Percentiles rank a stretch among this genome's conserved stretches.
phyloP scores from a whole-genome alignment of 768 basidiomycete genomes.

The Panellus pusillus region DNA sequence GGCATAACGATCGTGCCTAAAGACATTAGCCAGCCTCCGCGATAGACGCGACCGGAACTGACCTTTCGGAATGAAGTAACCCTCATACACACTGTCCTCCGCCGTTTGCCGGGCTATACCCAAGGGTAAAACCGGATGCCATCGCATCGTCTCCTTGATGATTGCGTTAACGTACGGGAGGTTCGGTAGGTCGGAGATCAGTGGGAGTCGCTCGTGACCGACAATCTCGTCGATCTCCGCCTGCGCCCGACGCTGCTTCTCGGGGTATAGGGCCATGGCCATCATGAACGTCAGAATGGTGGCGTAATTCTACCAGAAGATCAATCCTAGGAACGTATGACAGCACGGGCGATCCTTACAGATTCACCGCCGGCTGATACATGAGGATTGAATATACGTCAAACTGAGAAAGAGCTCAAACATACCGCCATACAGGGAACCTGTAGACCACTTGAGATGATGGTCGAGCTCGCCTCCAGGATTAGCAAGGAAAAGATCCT shows the following conservation, averaged over 20 bases:
- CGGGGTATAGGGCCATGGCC: constrained; percentile 31
- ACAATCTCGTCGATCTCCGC: constrained; percentile 28
- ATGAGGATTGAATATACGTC: too few species aligned
- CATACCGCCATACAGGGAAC: not conserved
- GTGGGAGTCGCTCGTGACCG: constrained; percentile 24
- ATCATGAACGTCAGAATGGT: constrained; percentile 28
- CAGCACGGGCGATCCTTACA: not conserved
- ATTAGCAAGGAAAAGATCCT: not conserved
- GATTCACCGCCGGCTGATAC: not conserved
- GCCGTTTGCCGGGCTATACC: too few species aligned
- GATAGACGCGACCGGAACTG: too few species aligned
- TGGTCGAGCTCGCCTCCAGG: too few species aligned
- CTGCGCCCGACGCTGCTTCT: constrained; percentile 28
- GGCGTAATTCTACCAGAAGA: constrained; percentile 27
- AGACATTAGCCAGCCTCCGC: too few species aligned
- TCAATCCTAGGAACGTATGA: too few species aligned
- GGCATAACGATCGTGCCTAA: too few species aligned
- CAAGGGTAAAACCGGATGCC: too few species aligned
- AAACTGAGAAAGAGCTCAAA: too few species aligned
- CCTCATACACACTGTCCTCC: too few species aligned
- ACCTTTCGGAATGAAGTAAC: too few species aligned
- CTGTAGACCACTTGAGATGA: not conserved
- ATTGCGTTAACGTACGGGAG: constrained; percentile 26
- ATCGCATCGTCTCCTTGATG: not conserved
- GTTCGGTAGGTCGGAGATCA: constrained; percentile 22